Percentiles rank a stretch among this genome's conserved stretches.
Conservation (phyloP, 768 basidiomycete species). For the Leccinum olivaceopallidum region DNA sequence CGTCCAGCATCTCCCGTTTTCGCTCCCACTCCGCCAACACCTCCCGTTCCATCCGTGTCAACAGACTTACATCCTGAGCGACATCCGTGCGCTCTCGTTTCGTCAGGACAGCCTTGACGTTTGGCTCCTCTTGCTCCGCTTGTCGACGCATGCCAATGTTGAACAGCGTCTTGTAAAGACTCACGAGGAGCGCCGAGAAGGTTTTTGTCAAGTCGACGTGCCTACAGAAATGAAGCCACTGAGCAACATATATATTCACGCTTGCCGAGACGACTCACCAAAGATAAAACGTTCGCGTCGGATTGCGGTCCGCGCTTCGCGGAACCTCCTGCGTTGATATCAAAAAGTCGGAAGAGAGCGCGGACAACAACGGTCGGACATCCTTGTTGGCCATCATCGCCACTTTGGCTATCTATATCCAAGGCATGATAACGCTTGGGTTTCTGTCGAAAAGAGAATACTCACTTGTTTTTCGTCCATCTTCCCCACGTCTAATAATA, state of each 20-base stretch:
- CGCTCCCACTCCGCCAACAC: conserved; percentile 71
- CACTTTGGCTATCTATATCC: conserved; percentile 38
- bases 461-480: conserved; percentile 49
- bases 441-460: neutral
- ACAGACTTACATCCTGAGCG: conserved; percentile 66
- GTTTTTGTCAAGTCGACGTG: conserved; percentile 86
- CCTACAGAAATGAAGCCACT: conserved; percentile 46
- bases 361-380: conserved; percentile 60
- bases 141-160: conserved; percentile 78
- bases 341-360: conserved; percentile 76
- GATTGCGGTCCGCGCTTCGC: conserved; percentile 86
- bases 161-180: conserved; percentile 73
- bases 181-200: conserved; percentile 74
- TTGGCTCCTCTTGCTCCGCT: conserved; percentile 68
- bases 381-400: conserved; percentile 93
- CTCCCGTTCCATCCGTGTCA: conserved; percentile 77
- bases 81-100: conserved; percentile 80
- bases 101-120: conserved; percentile 68
- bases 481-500: conserved; percentile 82
- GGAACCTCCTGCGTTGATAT: conserved; percentile 94
- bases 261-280: conserved; percentile 53
- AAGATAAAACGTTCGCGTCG: conserved; percentile 86
- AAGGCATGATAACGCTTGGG: too few relatives aligned
- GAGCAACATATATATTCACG: neutral
- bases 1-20: conserved; percentile 53